phyloP scores from a whole-genome alignment of 148 eudicot genomes.

The Gaultheria prostrata region DNA sequence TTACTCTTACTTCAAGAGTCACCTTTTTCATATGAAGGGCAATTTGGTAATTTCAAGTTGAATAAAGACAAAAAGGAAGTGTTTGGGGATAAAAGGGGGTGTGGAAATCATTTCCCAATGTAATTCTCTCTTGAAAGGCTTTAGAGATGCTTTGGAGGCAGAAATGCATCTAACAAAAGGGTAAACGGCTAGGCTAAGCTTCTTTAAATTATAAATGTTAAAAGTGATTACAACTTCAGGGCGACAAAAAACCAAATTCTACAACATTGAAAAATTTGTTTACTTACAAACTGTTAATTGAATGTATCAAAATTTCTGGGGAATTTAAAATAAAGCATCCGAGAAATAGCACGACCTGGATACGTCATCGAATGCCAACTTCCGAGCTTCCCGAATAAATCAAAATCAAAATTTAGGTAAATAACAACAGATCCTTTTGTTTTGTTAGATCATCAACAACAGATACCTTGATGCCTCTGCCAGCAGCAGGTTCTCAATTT shows the following conservation, averaged over 20 bases:
- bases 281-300: conserved; percentile 16
- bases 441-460: neutral
- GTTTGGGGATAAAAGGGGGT: too few species aligned
- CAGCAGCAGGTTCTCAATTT: neutral
- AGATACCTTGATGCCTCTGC: conserved; percentile 4
- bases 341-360: neutral
- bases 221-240: neutral
- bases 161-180: neutral
- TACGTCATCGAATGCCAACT: conserved; percentile 4
- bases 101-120: too few species aligned
- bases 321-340: neutral
- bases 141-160: neutral
- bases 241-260: neutral
- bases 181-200: neutral
- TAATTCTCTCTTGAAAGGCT: neutral
- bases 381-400: conserved; percentile 1
- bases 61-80: too few species aligned
- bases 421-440: neutral
- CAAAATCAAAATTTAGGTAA: neutral
- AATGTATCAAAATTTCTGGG: conserved; percentile 7
- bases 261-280: neutral
- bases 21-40: too few species aligned
- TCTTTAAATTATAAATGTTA: neutral
- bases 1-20: too few species aligned
- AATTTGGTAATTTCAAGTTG: too few species aligned